Conservation (phyloP, 371 early-diverging fungal genomes). For the Blakeslea trispora region DNA sequence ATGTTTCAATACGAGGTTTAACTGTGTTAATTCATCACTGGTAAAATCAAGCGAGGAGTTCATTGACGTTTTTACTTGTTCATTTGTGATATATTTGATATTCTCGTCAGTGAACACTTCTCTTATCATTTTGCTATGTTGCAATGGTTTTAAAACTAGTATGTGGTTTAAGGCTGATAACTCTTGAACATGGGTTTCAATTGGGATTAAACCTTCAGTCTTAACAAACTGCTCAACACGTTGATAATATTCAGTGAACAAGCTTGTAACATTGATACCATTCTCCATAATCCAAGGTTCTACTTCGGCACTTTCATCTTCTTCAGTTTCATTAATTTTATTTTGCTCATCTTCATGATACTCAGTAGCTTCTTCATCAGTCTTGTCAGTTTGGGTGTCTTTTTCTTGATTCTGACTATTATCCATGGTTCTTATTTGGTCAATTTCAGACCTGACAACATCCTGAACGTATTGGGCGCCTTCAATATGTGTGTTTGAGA, state of each 20-base stretch:
- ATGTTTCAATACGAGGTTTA: constrained; percentile 1
- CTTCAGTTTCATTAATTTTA: constrained; percentile 11
- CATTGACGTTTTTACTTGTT: constrained; percentile 1
- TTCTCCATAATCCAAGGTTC: constrained; percentile 12
- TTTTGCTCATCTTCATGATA: constrained; percentile 11
- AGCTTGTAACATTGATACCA: constrained; percentile 5
- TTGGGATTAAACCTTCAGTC: constrained; percentile 4
- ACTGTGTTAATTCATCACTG: constrained; percentile 1
- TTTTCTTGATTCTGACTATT: constrained; percentile 1
- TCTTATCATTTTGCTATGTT: constrained; percentile 10
- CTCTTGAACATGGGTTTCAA: constrained; percentile 5
- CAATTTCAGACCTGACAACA: constrained; percentile 1
- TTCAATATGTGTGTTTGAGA: constrained; percentile 1
- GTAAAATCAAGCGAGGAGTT: constrained; percentile 4
- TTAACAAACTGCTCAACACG: constrained; percentile 5
- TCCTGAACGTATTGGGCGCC: constrained; percentile 1
- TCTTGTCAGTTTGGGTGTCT: constrained; percentile 2
- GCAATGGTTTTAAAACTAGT: constrained; percentile 8
- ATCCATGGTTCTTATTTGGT: constrained; percentile 2
- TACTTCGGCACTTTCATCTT: constrained; percentile 5
- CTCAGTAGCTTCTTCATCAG: constrained; percentile 7
- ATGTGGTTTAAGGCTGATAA: constrained; percentile 9
- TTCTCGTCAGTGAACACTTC: constrained; percentile 6
- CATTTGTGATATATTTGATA: constrained; percentile 2
- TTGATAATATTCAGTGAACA: constrained; percentile 8